Evolutionary conservation across 495 filamentous ascomycete genomes (phyloP).

Genomic region (Cairneyella variabilis): DNA sequence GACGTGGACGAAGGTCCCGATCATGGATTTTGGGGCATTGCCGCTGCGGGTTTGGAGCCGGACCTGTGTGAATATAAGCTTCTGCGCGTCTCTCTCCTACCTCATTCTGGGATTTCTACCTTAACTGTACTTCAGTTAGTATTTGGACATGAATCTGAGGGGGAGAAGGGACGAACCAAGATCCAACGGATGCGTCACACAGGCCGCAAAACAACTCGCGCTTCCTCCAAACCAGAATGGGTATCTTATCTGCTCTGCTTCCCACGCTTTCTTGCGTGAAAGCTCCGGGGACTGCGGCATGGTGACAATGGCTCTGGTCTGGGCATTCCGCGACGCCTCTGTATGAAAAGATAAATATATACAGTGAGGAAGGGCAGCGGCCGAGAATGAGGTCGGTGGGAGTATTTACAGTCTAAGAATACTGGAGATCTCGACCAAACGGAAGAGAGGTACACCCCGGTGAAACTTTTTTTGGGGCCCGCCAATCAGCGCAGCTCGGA

Average conservation of each 20-base stretch:
- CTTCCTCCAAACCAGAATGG: slow-evolving; percentile 96
- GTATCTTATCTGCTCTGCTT: slow-evolving; percentile 51
- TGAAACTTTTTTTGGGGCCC: too few relatives aligned
- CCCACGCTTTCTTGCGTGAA: slow-evolving; percentile 26
- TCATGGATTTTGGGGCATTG: slow-evolving; percentile 66
- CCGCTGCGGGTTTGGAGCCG: slow-evolving; percentile 78
- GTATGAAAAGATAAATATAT: background rate
- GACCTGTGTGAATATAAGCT: slow-evolving; percentile 48
- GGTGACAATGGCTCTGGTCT: slow-evolving; percentile 14
- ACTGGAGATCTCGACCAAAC: too few relatives aligned
- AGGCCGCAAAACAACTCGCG: slow-evolving; percentile 84
- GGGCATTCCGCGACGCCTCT: slow-evolving; percentile 26
- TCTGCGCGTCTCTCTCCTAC: too few relatives aligned
- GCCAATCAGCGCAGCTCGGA: too few relatives aligned
- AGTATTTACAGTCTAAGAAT: too few relatives aligned
- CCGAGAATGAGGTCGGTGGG: too few relatives aligned
- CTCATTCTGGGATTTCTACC: too few relatives aligned
- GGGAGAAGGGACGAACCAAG: slow-evolving; percentile 43
- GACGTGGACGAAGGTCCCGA: slow-evolving; percentile 77
- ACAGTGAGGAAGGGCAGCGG: background rate
- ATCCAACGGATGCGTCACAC: slow-evolving; percentile 88
- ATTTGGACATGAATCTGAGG: background rate
- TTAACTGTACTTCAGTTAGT: slow-evolving; percentile 41
- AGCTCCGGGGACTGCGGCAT: slow-evolving; percentile 20
- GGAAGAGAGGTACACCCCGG: too few relatives aligned